Conservation (phyloP, 306 rosid genomes). For the Neltuma alba region DNA sequence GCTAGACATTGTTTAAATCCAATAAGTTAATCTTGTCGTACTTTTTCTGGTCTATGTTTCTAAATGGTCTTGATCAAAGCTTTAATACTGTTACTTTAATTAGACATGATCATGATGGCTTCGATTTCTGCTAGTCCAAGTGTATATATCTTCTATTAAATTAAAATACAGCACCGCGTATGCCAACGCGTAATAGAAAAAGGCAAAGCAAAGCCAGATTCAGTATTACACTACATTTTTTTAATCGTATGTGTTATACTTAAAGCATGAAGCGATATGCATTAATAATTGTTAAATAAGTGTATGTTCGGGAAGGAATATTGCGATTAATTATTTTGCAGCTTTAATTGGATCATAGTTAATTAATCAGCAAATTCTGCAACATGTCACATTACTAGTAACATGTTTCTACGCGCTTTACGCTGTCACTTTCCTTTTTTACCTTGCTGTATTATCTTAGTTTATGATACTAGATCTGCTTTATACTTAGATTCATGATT, state of each 20-base stretch:
- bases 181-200: conserved; percentile 43
- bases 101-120: conserved; percentile 29
- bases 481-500: conserved; percentile 34
- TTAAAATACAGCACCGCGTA: conserved; percentile 4
- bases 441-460: conserved; percentile 18
- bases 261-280: conserved; percentile 24
- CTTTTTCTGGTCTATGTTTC: conserved; percentile 40
- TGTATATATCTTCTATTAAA: conserved; percentile 2
- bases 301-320: conserved; percentile 43
- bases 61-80: conserved; percentile 22
- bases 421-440: conserved; percentile 32
- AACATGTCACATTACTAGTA: conserved; percentile 27
- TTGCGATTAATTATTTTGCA: conserved; percentile 29
- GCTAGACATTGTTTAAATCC: conserved; percentile 27
- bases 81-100: conserved; percentile 24
- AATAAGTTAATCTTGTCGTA: conserved; percentile 24
- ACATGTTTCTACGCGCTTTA: conserved; percentile 48
- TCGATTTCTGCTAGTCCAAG: conserved; percentile 23
- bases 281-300: conserved; percentile 38
- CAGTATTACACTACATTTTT: conserved; percentile 3
- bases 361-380: conserved; percentile 30
- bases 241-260: conserved; percentile 32
- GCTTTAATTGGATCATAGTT: conserved; percentile 40
- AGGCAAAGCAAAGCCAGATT: conserved; percentile 40
- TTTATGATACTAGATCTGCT: conserved; percentile 20